phyloP scores from a whole-genome alignment of 768 basidiomycete genomes.

The Mycena pura region DNA sequence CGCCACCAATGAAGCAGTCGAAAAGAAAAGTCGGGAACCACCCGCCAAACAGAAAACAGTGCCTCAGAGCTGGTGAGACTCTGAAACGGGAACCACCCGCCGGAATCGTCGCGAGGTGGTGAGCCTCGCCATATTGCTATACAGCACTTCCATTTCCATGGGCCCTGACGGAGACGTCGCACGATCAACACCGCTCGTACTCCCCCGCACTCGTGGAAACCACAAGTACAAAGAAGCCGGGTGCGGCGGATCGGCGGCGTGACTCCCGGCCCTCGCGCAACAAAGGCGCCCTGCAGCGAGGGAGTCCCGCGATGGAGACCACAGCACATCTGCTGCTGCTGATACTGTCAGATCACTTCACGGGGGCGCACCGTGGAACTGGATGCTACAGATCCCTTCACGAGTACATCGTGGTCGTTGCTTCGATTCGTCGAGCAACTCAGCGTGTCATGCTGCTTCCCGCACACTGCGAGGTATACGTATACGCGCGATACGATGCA shows the following conservation, averaged over 20 bases:
- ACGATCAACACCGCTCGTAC: slow-evolving; percentile 21
- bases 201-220: slow-evolving; percentile 7
- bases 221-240: slow-evolving; percentile 16
- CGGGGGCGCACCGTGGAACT: too few relatives aligned
- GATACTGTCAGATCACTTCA: neutral
- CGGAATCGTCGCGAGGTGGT: slow-evolving; percentile 15
- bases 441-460: neutral
- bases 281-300: neutral
- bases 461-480: neutral
- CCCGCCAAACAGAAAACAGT: slow-evolving; percentile 12
- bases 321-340: slow-evolving; percentile 1
- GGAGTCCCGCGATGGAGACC: too few relatives aligned
- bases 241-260: slow-evolving; percentile 15
- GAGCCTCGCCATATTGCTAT: slow-evolving; percentile 3
- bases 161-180: slow-evolving; percentile 7
- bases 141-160: neutral
- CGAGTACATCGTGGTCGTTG: slow-evolving; percentile 8
- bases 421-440: slow-evolving; percentile 8
- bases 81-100: slow-evolving; percentile 24
- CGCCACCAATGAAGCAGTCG: neutral
- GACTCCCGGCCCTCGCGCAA: neutral
- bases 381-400: too few relatives aligned
- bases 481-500: slow-evolving; percentile 16
- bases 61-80: slow-evolving; percentile 24
- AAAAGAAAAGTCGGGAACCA: slow-evolving; percentile 11